Percentiles rank a stretch among this genome's conserved stretches.
Conservation (phyloP, 768 basidiomycete species). For the Tricholomella constricta region DNA sequence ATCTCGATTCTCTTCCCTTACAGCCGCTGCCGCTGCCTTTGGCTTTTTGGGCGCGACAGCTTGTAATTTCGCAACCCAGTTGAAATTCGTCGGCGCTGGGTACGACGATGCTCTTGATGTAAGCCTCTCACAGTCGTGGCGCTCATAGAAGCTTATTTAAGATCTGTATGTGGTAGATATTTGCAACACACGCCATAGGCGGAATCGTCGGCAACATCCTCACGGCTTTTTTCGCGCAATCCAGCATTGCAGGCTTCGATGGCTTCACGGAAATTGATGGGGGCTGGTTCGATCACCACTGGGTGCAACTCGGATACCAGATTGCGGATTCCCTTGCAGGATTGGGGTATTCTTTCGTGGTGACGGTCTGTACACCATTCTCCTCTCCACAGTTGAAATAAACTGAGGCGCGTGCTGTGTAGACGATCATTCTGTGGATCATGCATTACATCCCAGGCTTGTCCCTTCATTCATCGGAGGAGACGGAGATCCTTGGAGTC, state of each 20-base stretch:
- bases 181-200: slow-evolving; percentile 81
- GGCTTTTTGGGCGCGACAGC: slow-evolving; percentile 81
- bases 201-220: slow-evolving; percentile 81
- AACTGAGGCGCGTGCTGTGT: neutral
- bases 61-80: slow-evolving; percentile 95
- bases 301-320: slow-evolving; percentile 83
- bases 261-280: slow-evolving; percentile 67
- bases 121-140: neutral
- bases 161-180: slow-evolving; percentile 71
- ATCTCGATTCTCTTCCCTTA: neutral
- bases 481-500: slow-evolving; percentile 78
- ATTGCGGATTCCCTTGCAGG: slow-evolving; percentile 73
- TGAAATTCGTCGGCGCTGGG: slow-evolving; percentile 76
- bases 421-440: slow-evolving; percentile 83
- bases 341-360: slow-evolving; percentile 68
- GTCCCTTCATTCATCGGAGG: slow-evolving; percentile 65
- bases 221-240: slow-evolving; percentile 87
- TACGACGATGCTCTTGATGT: slow-evolving; percentile 86
- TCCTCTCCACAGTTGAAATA: neutral
- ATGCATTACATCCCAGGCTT: slow-evolving; percentile 89
- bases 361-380: slow-evolving; percentile 56
- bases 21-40: slow-evolving; percentile 83
- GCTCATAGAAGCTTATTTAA: no score
- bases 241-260: slow-evolving; percentile 78
- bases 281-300: slow-evolving; percentile 88